phyloP scores from a whole-genome alignment of 2,329 filamentous ascomycete genomes.

The Trichophyton schoenleinii region DNA sequence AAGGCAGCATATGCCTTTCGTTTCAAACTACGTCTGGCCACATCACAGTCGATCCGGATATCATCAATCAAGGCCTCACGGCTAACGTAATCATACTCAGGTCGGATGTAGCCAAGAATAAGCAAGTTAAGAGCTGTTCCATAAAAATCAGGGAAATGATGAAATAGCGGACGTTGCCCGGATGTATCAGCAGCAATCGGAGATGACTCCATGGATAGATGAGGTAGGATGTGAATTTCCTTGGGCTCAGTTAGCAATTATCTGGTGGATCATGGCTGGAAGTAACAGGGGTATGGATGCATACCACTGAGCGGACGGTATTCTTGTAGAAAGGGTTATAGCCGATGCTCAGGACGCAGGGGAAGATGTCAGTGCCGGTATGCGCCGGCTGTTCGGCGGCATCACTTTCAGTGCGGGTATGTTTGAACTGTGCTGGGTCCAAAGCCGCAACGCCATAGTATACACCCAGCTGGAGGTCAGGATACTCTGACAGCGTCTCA shows the following conservation, averaged over 20 bases:
- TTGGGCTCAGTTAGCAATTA: slow-evolving; percentile 11
- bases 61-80: slow-evolving; percentile 76
- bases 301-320: slow-evolving; percentile 59
- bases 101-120: slow-evolving; percentile 75
- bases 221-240: slow-evolving; percentile 78
- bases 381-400: neutral
- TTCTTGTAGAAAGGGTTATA: slow-evolving; percentile 99
- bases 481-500: slow-evolving; percentile 49
- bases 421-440: slow-evolving; percentile 31
- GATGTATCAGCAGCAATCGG: slow-evolving; percentile 13
- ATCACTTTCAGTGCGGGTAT: slow-evolving; percentile 11
- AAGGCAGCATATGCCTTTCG: slow-evolving; percentile 47
- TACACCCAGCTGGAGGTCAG: slow-evolving; percentile 60
- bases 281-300: slow-evolving; percentile 14
- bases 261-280: neutral
- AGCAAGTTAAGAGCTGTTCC: slow-evolving; percentile 63
- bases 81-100: slow-evolving; percentile 76
- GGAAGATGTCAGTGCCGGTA: slow-evolving; percentile 43
- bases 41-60: slow-evolving; percentile 78
- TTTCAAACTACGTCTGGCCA: slow-evolving; percentile 60
- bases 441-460: slow-evolving; percentile 90
- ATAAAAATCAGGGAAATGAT: slow-evolving; percentile 62
- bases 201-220: slow-evolving; percentile 42
- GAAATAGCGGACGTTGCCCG: slow-evolving; percentile 21
- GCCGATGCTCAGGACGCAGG: slow-evolving; percentile 87